phyloP scores from a whole-genome alignment of 306 rosid genomes.

The Inga oerstediana region DNA sequence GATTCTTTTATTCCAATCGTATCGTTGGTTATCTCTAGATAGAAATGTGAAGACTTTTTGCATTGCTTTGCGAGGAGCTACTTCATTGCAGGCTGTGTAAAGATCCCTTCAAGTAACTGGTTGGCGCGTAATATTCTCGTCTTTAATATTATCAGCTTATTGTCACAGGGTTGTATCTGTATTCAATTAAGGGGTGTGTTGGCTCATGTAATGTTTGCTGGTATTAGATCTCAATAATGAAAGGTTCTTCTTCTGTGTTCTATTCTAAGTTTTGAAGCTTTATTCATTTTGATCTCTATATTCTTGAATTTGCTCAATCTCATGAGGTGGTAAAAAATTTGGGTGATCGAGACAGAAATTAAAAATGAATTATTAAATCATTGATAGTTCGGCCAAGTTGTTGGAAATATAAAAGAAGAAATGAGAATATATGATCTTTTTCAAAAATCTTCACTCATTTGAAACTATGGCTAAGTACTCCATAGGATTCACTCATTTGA shows the following conservation, averaged over 20 bases:
- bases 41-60: conserved; percentile 29
- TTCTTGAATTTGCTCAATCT: not conserved
- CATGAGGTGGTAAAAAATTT: not conserved
- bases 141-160: not conserved
- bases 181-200: not conserved
- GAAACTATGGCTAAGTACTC: not conserved
- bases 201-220: not conserved
- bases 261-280: not conserved
- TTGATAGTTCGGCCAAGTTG: not conserved
- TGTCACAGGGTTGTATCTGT: not conserved
- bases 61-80: conserved; percentile 22
- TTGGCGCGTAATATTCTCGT: conserved; percentile 12
- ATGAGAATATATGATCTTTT: not conserved
- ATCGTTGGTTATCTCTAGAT: conserved; percentile 20
- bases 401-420: not conserved
- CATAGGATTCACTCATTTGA: not conserved
- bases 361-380: not conserved
- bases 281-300: not conserved
- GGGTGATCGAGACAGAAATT: not conserved
- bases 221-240: conserved; percentile 7
- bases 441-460: too few relatives aligned
- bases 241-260: not conserved
- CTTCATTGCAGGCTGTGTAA: conserved; percentile 30
- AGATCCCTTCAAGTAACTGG: not conserved
- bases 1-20: conserved; percentile 7